These are phyloP conservation scores for Monoraphidium neglectum DNA, from an alignment of 139 green algal genomes.

Conservation along the genomic window DNA sequence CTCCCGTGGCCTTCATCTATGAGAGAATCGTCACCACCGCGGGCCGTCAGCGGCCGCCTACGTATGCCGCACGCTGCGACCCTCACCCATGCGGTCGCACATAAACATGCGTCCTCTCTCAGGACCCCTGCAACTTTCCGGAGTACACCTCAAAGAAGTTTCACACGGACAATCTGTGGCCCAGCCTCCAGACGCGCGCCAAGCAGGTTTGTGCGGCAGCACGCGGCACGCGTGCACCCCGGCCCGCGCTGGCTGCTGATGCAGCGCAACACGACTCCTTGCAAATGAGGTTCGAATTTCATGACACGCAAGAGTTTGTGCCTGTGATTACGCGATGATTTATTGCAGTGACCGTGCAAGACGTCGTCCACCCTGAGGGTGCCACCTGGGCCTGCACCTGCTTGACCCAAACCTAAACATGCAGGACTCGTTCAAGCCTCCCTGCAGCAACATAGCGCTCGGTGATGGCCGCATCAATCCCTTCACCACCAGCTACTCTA, in stretches of 20 bases:
- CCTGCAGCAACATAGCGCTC: constrained; percentile 61
- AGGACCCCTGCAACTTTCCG: constrained; percentile 64
- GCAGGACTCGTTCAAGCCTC: constrained; percentile 66
- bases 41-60: constrained; percentile 6
- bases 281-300: too few relatives aligned
- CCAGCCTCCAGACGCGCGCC: constrained; percentile 23
- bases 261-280: too few relatives aligned
- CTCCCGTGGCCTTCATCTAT: too few relatives aligned
- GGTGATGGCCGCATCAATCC: constrained; percentile 67
- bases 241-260: too few relatives aligned
- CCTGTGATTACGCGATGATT: too few relatives aligned
- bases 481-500: constrained; percentile 70
- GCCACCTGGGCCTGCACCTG: background rate
- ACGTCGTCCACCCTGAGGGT: too few relatives aligned
- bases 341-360: too few relatives aligned
- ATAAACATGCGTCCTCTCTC: constrained; percentile 2
- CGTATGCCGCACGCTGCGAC: too few relatives aligned
- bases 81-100: too few relatives aligned
- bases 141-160: constrained; percentile 51
- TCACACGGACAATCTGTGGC: constrained; percentile 66
- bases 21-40: too few relatives aligned
- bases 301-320: too few relatives aligned
- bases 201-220: constrained; percentile 7
- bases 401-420: background rate
- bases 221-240: too few relatives aligned